Evolutionary conservation across 345 rosid species (phyloP).

Genomic region (Murraya koenigii): DNA sequence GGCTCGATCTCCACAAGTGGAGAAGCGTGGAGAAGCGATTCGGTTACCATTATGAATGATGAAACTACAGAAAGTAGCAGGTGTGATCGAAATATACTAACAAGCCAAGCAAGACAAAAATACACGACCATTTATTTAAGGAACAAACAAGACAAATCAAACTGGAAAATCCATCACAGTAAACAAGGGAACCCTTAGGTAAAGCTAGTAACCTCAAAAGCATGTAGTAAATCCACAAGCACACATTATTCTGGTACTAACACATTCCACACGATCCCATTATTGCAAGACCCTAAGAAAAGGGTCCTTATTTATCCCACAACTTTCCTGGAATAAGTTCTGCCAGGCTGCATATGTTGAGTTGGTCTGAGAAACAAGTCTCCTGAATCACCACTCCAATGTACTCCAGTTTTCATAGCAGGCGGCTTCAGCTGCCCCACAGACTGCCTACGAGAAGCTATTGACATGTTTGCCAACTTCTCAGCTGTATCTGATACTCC

Average conservation of each 20-base stretch:
- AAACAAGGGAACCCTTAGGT: not conserved
- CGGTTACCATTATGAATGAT: no score
- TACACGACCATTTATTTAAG: no score
- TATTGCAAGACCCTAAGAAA: not conserved
- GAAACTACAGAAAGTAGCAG: no score
- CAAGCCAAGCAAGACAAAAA: no score
- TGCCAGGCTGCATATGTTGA: conserved; percentile 41
- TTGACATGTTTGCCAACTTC: conserved; percentile 50
- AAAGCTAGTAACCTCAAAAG: not conserved
- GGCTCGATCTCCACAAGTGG: no score
- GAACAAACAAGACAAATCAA: not conserved
- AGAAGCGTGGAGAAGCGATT: no score
- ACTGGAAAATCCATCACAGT: not conserved
- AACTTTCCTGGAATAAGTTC: conserved; percentile 45
- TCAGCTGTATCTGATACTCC: conserved; percentile 47
- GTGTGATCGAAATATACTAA: no score
- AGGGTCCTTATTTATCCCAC: conserved; percentile 35
- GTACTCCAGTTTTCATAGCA: conserved; percentile 66
- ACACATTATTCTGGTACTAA: not conserved
- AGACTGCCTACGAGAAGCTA: conserved; percentile 35
- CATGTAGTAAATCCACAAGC: not conserved
- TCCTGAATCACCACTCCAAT: conserved; percentile 49
- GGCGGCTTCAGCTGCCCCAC: conserved; percentile 38
- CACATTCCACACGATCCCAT: not conserved
- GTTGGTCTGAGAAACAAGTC: conserved; percentile 49